These are phyloP conservation scores for Tetrahymena elliotti DNA, from an alignment of 73 alveolate species.

Conservation along the genomic window DNA sequence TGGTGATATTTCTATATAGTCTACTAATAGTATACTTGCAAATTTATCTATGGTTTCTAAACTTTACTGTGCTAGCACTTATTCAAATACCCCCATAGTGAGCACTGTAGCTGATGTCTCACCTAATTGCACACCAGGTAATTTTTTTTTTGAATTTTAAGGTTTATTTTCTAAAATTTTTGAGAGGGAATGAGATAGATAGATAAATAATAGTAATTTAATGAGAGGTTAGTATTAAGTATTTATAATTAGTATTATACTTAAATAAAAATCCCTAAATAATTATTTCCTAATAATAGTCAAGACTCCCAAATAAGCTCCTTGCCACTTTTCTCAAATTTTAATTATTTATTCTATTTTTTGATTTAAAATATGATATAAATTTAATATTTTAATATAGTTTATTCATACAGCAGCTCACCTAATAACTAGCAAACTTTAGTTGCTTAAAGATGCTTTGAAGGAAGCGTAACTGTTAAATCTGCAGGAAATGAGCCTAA, in stretches of 20 bases:
- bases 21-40: neutral
- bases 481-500: neutral
- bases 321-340: too few relatives aligned
- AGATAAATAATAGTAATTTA: too few relatives aligned
- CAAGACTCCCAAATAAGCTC: too few relatives aligned
- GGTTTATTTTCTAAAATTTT: too few relatives aligned
- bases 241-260: too few relatives aligned
- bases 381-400: neutral
- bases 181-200: too few relatives aligned
- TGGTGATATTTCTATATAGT: neutral
- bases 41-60: neutral
- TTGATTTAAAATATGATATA: neutral
- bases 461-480: neutral
- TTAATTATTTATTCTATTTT: neutral
- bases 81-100: neutral
- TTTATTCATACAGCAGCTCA: neutral
- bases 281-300: too few relatives aligned
- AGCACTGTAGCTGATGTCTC: neutral
- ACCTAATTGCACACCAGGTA: neutral
- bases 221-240: too few relatives aligned
- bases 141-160: too few relatives aligned
- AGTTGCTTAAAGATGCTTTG: neutral
- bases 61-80: neutral
- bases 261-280: too few relatives aligned
- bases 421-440: neutral